Evolutionary conservation across 2,329 filamentous ascomycete species (phyloP).

Genomic region (Monosporascus sp.): DNA sequence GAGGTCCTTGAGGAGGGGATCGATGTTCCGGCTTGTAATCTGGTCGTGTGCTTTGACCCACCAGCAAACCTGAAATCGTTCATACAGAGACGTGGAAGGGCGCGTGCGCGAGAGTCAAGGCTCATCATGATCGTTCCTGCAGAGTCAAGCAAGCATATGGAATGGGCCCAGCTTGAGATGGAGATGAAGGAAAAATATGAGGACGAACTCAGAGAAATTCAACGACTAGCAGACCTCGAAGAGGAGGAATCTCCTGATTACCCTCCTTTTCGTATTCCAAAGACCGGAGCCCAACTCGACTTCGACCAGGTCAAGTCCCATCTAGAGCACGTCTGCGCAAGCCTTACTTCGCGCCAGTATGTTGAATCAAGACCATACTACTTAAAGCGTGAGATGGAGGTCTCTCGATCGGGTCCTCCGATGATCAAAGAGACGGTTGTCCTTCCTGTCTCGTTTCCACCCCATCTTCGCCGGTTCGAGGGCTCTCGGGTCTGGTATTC

Average conservation of each 20-base stretch:
- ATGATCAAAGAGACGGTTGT: slow-evolving; percentile 56
- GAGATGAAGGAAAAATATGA: slow-evolving; percentile 69
- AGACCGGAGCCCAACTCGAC: slow-evolving; percentile 60
- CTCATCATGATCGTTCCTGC: slow-evolving; percentile 43
- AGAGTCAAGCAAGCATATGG: slow-evolving; percentile 21
- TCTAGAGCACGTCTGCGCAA: slow-evolving; percentile 74
- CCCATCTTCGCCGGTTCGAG: slow-evolving; percentile 48
- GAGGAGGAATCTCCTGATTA: slow-evolving; percentile 30
- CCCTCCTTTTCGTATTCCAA: slow-evolving; percentile 31
- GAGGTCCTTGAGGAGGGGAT: slow-evolving; percentile 65
- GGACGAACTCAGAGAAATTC: slow-evolving; percentile 52
- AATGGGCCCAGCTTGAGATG: slow-evolving; percentile 65
- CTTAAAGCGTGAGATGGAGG: slow-evolving; percentile 38
- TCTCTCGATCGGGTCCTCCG: slow-evolving; percentile 12
- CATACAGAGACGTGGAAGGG: slow-evolving; percentile 52
- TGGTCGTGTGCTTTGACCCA: slow-evolving; percentile 54
- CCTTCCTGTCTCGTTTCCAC: slow-evolving; percentile 67
- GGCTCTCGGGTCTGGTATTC: slow-evolving; percentile 60
- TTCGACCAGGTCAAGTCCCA: slow-evolving; percentile 71
- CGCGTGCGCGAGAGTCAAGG: slow-evolving; percentile 45
- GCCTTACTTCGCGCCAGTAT: slow-evolving; percentile 53
- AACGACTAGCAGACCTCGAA: slow-evolving; percentile 44
- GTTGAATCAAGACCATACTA: slow-evolving; percentile 67
- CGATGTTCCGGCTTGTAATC: slow-evolving; percentile 59
- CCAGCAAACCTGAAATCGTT: slow-evolving; percentile 50